Conservation (phyloP, 108 stramenopile species). For the Nitzschia sp. region DNA sequence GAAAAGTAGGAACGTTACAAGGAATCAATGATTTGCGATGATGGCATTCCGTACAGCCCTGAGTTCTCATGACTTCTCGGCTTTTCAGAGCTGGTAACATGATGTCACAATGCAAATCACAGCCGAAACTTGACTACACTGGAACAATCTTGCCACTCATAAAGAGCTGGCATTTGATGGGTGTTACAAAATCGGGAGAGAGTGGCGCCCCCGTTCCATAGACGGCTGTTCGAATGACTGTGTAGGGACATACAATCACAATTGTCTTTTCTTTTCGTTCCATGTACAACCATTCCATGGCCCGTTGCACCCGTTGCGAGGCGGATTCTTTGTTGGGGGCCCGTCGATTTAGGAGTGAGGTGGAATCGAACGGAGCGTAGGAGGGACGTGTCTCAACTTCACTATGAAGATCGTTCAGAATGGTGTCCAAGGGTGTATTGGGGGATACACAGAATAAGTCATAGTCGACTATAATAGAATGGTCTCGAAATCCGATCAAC, state of each 20-base stretch:
- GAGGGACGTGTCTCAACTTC: not conserved
- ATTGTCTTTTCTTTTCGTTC: slow-evolving; percentile 20
- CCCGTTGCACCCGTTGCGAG: not conserved
- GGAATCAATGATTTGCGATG: too few relatives aligned
- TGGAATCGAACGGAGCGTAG: slow-evolving; percentile 12
- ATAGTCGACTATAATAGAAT: slow-evolving; percentile 21
- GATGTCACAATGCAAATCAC: too few relatives aligned
- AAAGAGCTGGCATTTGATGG: slow-evolving; percentile 17
- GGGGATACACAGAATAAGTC: slow-evolving; percentile 26
- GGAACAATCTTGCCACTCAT: slow-evolving; percentile 15
- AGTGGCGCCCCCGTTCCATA: slow-evolving; percentile 4
- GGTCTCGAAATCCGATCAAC: slow-evolving; percentile 16
- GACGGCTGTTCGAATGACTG: slow-evolving; percentile 30
- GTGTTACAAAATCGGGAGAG: slow-evolving; percentile 1
- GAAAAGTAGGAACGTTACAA: too few relatives aligned
- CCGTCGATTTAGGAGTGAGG: not conserved
- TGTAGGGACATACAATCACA: slow-evolving; percentile 44
- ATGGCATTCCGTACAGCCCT: too few relatives aligned
- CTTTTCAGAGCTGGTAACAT: too few relatives aligned
- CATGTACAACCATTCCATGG: slow-evolving; percentile 24
- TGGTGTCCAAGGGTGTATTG: slow-evolving; percentile 23
- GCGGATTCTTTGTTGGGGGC: slow-evolving; percentile 22
- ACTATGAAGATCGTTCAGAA: slow-evolving; percentile 13
- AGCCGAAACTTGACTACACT: not conserved
- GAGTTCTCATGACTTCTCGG: too few relatives aligned